These are phyloP conservation scores for Alternaria longipes DNA, from an alignment of 2,329 filamentous ascomycete genomes.

Conservation along the genomic window DNA sequence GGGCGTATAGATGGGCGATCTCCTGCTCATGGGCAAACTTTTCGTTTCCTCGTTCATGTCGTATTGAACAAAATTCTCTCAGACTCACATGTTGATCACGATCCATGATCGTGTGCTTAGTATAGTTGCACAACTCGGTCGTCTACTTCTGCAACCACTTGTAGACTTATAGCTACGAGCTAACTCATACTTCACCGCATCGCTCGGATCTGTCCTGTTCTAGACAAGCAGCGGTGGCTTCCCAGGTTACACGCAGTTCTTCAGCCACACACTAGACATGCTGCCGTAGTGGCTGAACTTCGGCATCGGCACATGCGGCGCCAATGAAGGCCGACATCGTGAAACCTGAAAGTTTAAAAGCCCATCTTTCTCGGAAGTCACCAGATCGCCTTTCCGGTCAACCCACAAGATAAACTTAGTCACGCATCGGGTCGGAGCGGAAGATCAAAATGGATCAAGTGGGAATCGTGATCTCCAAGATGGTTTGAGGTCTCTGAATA, in stretches of 20 bases:
- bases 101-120: neutral
- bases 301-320: neutral
- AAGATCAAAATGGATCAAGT: neutral
- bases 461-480: neutral
- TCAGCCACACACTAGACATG: constrained; percentile 3
- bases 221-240: neutral
- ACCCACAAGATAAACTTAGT: neutral
- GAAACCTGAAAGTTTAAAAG: constrained; percentile 4
- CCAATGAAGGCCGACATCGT: neutral
- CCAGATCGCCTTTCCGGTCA: neutral
- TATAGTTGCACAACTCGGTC: neutral
- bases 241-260: neutral
- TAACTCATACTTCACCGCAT: neutral
- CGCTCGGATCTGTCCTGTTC: neutral
- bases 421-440: neutral
- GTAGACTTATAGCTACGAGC: neutral
- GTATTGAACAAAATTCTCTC: neutral
- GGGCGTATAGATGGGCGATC: neutral
- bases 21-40: neutral
- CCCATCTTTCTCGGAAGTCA: neutral
- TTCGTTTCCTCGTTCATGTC: neutral
- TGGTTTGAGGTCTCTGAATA: neutral
- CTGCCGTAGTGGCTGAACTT: neutral
- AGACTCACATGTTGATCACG: neutral
- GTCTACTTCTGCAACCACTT: neutral